Evolutionary conservation across 306 rosid species (phyloP).

Genomic region (Citrullus amarus): DNA sequence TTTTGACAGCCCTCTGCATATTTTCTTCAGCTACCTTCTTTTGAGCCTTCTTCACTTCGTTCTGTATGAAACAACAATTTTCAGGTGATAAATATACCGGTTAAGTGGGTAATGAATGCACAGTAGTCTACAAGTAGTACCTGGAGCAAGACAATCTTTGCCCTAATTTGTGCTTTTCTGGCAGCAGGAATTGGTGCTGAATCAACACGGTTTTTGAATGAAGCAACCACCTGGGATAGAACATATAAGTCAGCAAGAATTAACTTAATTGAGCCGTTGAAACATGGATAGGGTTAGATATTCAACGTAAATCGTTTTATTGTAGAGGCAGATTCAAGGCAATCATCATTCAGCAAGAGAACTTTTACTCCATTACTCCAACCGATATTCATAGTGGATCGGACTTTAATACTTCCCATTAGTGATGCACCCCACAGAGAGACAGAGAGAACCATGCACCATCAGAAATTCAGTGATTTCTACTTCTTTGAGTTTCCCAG

Average conservation of each 20-base stretch:
- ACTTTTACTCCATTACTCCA: neutral
- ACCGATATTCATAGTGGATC: neutral
- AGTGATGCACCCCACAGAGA: neutral
- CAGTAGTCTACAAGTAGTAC: conserved; percentile 18
- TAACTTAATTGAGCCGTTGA: neutral
- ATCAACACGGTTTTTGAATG: conserved; percentile 66
- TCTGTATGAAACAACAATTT: conserved; percentile 27
- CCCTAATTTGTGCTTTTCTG: conserved; percentile 69
- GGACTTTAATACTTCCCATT: neutral
- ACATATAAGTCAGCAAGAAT: neutral
- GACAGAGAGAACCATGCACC: neutral
- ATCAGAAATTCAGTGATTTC: neutral
- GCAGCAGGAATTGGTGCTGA: conserved; percentile 75
- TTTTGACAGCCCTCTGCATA: conserved; percentile 55
- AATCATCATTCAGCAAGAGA: neutral
- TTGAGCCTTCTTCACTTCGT: conserved; percentile 69
- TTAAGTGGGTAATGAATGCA: neutral
- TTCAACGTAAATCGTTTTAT: neutral
- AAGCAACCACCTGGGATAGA: conserved; percentile 53
- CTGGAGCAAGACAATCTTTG: conserved; percentile 61
- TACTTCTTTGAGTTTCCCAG: neutral
- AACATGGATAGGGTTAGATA: too few relatives aligned
- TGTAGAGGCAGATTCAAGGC: neutral
- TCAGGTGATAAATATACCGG: conserved; percentile 3
- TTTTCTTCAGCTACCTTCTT: conserved; percentile 84